A percentile compares a stretch with the other conserved stretches of the same genome.
These are phyloP conservation scores for Cordyceps sp. DNA, from an alignment of 2,329 filamentous ascomycete species.

Conservation along the genomic window DNA sequence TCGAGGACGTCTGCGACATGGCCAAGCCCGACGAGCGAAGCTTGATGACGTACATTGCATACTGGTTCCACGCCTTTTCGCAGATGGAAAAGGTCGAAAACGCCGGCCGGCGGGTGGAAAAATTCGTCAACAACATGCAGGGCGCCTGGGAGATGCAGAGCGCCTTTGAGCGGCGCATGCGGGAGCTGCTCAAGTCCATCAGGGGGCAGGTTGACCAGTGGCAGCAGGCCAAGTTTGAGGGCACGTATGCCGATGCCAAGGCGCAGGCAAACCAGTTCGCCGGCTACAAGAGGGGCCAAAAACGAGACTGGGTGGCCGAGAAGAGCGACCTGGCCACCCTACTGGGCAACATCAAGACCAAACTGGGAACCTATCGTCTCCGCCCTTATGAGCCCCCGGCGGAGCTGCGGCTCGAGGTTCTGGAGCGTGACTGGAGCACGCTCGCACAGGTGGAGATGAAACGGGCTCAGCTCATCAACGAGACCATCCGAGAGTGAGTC, in stretches of 20 bases:
- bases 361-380: constrained; percentile 84
- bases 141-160: constrained; percentile 99
- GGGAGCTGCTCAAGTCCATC: constrained; percentile 61
- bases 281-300: constrained; percentile 77
- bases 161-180: constrained; percentile 83
- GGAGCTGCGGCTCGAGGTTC: constrained; percentile 64
- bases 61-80: constrained; percentile 99
- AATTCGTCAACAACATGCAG: constrained; percentile 98
- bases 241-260: constrained; percentile 86
- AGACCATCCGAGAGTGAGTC: constrained; percentile 81
- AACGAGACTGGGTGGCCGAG: constrained; percentile 92
- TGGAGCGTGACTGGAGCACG: constrained; percentile 68
- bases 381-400: constrained; percentile 79
- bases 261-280: constrained; percentile 68
- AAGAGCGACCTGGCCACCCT: constrained; percentile 90
- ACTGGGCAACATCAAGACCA: constrained; percentile 96
- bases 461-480: constrained; percentile 87
- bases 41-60: constrained; percentile 98
- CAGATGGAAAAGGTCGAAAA: constrained; percentile 99
- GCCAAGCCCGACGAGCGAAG: constrained; percentile 89
- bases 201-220: constrained; percentile 57
- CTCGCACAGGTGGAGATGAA: constrained; percentile 74
- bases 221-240: constrained; percentile 69
- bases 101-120: constrained; percentile 86
- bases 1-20: constrained; percentile 96